A percentile compares a stretch with the other conserved stretches of the same genome.
phyloP scores from a whole-genome alignment of 2,329 filamentous ascomycete species.

The Fusarium sp. region DNA sequence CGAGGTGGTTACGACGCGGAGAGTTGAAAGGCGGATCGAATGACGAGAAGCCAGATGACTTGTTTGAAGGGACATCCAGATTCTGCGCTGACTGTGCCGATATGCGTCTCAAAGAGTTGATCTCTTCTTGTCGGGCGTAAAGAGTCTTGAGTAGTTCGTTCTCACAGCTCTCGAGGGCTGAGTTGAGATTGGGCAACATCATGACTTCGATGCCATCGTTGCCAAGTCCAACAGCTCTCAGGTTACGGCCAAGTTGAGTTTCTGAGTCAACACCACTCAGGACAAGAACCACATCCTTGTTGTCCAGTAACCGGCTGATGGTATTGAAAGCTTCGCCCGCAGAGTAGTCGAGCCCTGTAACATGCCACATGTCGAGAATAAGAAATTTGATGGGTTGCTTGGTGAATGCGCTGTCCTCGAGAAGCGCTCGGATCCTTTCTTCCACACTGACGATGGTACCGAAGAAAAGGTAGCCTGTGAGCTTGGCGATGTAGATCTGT shows the following conservation, averaged over 20 bases:
- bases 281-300: slow-evolving; percentile 81
- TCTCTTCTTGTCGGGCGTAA: slow-evolving; percentile 75
- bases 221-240: slow-evolving; percentile 86
- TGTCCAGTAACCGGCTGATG: slow-evolving; percentile 84
- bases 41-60: slow-evolving; percentile 48
- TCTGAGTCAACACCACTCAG: slow-evolving; percentile 84
- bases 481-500: slow-evolving; percentile 91
- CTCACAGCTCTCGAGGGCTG: slow-evolving; percentile 92
- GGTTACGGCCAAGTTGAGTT: slow-evolving; percentile 78
- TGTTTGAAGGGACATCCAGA: slow-evolving; percentile 60
- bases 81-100: slow-evolving; percentile 56
- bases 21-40: slow-evolving; percentile 72
- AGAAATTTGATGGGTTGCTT: slow-evolving; percentile 87
- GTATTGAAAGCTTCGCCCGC: slow-evolving; percentile 95
- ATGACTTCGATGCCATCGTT: slow-evolving; percentile 78
- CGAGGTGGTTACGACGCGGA: slow-evolving; percentile 81
- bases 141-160: slow-evolving; percentile 89
- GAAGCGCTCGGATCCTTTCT: slow-evolving; percentile 81
- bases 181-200: slow-evolving; percentile 90
- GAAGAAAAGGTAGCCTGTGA: slow-evolving; percentile 97
- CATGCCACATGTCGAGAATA: slow-evolving; percentile 87
- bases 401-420: slow-evolving; percentile 84
- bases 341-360: slow-evolving; percentile 94
- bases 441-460: slow-evolving; percentile 97
- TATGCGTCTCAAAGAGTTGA: slow-evolving; percentile 58